Evolutionary conservation across 768 basidiomycete species (phyloP).

Genomic region (Boletus edulis): DNA sequence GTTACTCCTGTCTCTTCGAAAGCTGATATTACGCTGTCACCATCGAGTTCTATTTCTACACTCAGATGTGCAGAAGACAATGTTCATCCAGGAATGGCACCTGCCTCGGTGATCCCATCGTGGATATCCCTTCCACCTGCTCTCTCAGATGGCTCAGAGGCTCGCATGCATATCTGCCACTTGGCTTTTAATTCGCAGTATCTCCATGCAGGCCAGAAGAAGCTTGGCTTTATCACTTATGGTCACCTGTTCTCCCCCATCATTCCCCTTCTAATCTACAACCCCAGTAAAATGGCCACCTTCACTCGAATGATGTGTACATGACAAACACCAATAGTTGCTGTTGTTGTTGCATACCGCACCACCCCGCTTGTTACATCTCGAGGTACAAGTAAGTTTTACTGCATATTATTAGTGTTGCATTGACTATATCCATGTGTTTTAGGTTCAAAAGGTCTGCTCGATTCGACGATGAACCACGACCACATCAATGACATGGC

Average conservation of each 20-base stretch:
- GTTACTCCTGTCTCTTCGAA: conserved; percentile 40
- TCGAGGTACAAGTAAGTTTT: conserved; percentile 38
- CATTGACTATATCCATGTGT: too few species aligned
- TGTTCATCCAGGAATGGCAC: conserved; percentile 67
- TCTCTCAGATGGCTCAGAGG: conserved; percentile 83
- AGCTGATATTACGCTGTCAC: conserved; percentile 23
- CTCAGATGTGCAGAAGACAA: conserved; percentile 40
- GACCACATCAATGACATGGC: too few species aligned
- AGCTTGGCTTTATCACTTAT: conserved; percentile 96
- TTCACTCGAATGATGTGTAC: conserved; percentile 87
- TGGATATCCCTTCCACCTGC: conserved; percentile 77
- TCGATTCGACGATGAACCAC: too few species aligned
- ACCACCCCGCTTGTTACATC: conserved; percentile 87
- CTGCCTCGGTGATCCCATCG: conserved; percentile 58
- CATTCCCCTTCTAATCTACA: conserved; percentile 88
- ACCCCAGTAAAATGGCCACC: conserved; percentile 90
- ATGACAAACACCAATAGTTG: conserved; percentile 75
- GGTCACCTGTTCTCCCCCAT: conserved; percentile 91
- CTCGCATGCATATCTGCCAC: conserved; percentile 74
- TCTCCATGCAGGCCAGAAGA: conserved; percentile 78
- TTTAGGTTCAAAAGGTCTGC: too few species aligned
- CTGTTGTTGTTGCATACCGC: conserved; percentile 88
- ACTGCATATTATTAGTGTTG: too few species aligned
- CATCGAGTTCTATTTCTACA: conserved; percentile 29
- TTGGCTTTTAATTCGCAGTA: conserved; percentile 96